A percentile compares a stretch with the other conserved stretches of the same genome.
phyloP scores from a whole-genome alignment of 768 basidiomycete genomes.

The Daedaleopsis nitida region DNA sequence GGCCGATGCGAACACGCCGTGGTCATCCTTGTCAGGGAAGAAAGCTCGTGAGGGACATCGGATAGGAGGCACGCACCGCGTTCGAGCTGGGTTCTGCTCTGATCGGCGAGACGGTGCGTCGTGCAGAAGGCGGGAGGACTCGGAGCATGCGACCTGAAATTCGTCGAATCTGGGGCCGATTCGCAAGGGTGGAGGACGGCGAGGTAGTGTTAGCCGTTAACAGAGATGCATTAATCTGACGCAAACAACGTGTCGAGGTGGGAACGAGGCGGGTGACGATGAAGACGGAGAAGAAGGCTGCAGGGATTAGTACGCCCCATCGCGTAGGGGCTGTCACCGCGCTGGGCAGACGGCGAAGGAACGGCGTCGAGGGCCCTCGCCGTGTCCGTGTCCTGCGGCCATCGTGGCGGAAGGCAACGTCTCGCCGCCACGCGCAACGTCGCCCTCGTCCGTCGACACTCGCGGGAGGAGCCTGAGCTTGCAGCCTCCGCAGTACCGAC shows the following conservation, averaged over 20 bases:
- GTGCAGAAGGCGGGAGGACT: background rate
- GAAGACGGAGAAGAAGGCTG: conserved; percentile 1
- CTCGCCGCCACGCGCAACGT: background rate
- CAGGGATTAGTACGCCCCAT: background rate
- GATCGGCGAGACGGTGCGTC: conserved; percentile 8
- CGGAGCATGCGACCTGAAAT: conserved; percentile 4
- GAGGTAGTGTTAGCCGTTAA: background rate
- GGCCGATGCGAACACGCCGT: conserved; percentile 11
- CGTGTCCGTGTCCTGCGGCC: background rate
- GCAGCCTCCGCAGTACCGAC: background rate
- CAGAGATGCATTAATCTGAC: background rate
- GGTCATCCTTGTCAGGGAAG: background rate
- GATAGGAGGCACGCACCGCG: conserved; percentile 8
- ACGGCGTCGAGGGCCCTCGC: conserved; percentile 1
- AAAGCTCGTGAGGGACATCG: background rate
- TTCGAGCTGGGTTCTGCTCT: background rate
- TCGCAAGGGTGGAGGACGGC: conserved; percentile 5
- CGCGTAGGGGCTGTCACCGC: background rate
- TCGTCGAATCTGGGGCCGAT: conserved; percentile 4
- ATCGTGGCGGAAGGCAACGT: background rate
- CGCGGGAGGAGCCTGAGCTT: too few relatives aligned
- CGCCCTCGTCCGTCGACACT: background rate
- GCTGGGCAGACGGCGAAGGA: background rate
- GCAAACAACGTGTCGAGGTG: background rate
- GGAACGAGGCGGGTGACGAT: background rate